phyloP scores from a whole-genome alignment of 768 basidiomycete genomes.

The Boletus tomentosulus region DNA sequence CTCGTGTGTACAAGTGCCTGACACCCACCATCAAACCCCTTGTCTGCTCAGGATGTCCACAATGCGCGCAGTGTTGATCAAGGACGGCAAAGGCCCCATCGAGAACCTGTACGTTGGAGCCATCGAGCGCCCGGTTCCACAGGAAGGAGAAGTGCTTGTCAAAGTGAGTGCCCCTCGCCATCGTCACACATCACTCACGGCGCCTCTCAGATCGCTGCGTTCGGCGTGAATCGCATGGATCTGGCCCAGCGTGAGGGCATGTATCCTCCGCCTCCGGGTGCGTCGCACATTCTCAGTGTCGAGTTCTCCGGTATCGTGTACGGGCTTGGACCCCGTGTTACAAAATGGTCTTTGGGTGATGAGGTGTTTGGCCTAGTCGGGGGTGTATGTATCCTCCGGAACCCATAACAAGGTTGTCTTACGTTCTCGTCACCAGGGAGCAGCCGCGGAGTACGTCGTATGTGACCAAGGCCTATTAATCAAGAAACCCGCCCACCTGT shows the following conservation, averaged over 20 bases:
- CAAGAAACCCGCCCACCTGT: slow-evolving; percentile 67
- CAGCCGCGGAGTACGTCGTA: slow-evolving; percentile 84
- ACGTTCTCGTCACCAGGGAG: slow-evolving; percentile 51
- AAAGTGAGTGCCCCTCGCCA: slow-evolving; percentile 46
- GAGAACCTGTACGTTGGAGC: slow-evolving; percentile 81
- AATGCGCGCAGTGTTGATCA: slow-evolving; percentile 81
- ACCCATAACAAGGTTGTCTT: background rate
- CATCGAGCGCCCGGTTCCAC: slow-evolving; percentile 54
- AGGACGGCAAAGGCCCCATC: slow-evolving; percentile 67
- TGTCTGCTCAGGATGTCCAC: slow-evolving; percentile 11
- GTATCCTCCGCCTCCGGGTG: slow-evolving; percentile 79
- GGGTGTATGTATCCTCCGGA: slow-evolving; percentile 52
- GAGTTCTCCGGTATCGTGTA: slow-evolving; percentile 76
- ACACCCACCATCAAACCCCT: background rate
- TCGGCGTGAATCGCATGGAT: slow-evolving; percentile 91
- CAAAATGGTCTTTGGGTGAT: slow-evolving; percentile 57
- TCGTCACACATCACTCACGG: slow-evolving; percentile 1
- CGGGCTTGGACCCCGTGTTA: slow-evolving; percentile 47
- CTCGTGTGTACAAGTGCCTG: background rate
- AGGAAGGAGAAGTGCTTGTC: slow-evolving; percentile 66
- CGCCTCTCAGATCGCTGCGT: slow-evolving; percentile 59
- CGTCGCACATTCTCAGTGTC: slow-evolving; percentile 74
- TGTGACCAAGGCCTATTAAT: slow-evolving; percentile 64
- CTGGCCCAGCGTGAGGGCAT: slow-evolving; percentile 62
- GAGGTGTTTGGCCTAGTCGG: slow-evolving; percentile 76